Base-by-base conservation (phyloP, 768 basidiomycete species). In the Tephrocybe rancida region DNA sequence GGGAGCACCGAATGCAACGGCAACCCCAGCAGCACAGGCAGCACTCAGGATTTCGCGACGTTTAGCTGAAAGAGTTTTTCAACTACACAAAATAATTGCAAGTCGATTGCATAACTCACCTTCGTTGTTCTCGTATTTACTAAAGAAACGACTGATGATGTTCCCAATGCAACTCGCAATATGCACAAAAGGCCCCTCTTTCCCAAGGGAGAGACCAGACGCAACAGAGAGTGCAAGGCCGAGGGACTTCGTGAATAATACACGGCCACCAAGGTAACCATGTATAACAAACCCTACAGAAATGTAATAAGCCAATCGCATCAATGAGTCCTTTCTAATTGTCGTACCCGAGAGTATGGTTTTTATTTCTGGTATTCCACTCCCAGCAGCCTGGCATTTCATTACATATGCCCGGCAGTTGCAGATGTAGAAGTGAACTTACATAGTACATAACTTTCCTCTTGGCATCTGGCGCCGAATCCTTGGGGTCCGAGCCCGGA, bases 291-390 rank as follows among this genome's bases (percentile, higher is more conserved):
- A 98, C 30, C 95, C 94, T 85, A 53, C 41, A n/a, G n/a, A 49
- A 42, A 66, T 61, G 53, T 47, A 44, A 30, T 44, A 5, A 37
- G 44, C 21, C 16, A 27, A 21, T 24, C n/a, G 19, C 30, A 26
- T 43, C 44, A 24, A 19, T 53, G 35, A 27, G 24, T 5, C 41
- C 11, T 26, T 18, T 19, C 9, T 41, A 8, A 14, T 7, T 16
- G 14, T 10, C 71, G 38, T 60, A 86, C 91, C 93, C 45, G 90
- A 92, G 39, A 96, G 78, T 52, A 96, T 94, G 0, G 91, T 92
- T 69, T 99, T 99, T 67, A 99, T 88, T 70, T 99, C 96, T 0
- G 95, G 95, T 51, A 98, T 95, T 44, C 97, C 97, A 64, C 89
- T 92, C 18, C 97, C 97, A 18, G 94, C 93, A 9, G 97, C 93